Percentiles rank a stretch among this genome's conserved stretches.
phyloP scores from a whole-genome alignment of 495 filamentous ascomycete genomes.

The Penicillium crystallinum region DNA sequence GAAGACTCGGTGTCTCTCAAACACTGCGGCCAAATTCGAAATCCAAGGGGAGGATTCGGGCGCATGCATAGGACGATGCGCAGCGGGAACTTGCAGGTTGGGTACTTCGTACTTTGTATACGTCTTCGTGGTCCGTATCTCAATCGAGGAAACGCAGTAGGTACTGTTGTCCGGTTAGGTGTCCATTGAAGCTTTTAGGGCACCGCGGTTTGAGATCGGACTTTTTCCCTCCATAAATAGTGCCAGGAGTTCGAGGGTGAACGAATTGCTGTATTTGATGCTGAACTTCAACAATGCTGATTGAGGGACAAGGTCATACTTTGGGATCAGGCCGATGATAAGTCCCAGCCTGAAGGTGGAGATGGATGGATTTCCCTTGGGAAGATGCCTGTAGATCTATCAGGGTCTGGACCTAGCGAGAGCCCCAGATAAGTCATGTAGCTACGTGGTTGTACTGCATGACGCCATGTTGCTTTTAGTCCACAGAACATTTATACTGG shows the following conservation, averaged over 20 bases:
- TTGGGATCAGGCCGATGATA: background rate
- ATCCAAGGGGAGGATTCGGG: background rate
- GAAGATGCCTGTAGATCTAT: background rate
- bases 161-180: background rate
- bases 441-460: background rate
- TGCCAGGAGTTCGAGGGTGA: too few relatives aligned
- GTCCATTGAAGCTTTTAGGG: background rate
- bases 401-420: background rate
- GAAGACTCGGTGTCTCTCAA: background rate
- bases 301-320: background rate
- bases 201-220: background rate
- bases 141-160: background rate
- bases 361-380: background rate
- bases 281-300: background rate
- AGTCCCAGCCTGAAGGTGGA: background rate
- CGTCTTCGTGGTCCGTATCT: too few relatives aligned
- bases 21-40: background rate
- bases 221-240: too few relatives aligned
- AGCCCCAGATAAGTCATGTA: background rate
- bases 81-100: background rate
- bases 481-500: background rate
- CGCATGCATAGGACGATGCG: background rate
- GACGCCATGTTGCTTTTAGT: background rate
- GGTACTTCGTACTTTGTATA: too few relatives aligned
- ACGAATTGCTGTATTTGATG: background rate